Conservation (phyloP, 495 filamentous ascomycete genomes). For the Hyaloscypha finlandica region DNA sequence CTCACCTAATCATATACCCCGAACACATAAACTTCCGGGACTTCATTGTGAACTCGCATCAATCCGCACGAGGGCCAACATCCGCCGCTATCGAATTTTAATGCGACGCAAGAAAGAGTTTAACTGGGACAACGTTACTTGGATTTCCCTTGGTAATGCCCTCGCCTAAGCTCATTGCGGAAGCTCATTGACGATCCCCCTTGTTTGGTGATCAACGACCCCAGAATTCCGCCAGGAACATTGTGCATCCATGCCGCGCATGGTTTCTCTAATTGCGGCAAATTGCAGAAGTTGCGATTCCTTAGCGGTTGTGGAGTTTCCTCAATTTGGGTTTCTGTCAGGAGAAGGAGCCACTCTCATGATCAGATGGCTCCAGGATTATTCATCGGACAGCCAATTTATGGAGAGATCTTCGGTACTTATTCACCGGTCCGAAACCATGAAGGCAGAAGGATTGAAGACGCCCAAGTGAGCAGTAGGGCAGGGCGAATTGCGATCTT, state of each 20-base stretch:
- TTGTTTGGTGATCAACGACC: neutral
- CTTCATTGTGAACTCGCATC: too few species aligned
- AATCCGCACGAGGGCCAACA: neutral
- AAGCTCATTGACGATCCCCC: neutral
- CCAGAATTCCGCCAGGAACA: neutral
- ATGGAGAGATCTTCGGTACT: neutral
- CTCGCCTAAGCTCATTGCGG: neutral
- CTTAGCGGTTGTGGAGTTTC: neutral
- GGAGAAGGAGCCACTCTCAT: neutral
- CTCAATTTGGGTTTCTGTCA: neutral
- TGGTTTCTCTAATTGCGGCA: neutral
- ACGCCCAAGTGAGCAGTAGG: neutral
- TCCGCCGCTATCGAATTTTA: neutral
- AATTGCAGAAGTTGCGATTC: neutral
- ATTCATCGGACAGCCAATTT: neutral
- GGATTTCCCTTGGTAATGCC: neutral
- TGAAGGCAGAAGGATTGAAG: neutral
- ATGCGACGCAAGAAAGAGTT: neutral
- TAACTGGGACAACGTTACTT: slow-evolving; percentile 7
- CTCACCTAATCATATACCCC: neutral
- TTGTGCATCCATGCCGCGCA: neutral
- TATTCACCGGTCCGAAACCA: neutral
- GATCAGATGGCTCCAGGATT: neutral
- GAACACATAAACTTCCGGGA: neutral
- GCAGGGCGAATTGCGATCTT: neutral